Conservation (phyloP, 345 rosid genomes). For the Moricandia moricandioides region DNA sequence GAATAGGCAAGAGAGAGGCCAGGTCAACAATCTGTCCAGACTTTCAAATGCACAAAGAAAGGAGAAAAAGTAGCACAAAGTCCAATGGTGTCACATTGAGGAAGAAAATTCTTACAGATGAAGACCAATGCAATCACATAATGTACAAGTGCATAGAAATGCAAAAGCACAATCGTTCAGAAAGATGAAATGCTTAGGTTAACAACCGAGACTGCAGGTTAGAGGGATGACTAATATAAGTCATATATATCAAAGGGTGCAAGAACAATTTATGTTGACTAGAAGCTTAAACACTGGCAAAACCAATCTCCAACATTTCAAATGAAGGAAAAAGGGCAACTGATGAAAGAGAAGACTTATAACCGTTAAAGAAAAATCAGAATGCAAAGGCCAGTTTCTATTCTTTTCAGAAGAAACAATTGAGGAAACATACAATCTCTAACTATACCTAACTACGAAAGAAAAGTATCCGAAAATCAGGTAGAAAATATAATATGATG, state of each 20-base stretch:
- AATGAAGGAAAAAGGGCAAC: background rate
- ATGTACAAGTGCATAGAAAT: background rate
- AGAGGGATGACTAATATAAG: background rate
- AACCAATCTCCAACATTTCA: conserved; percentile 1
- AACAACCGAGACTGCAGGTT: background rate
- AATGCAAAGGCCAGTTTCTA: background rate
- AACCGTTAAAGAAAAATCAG: background rate
- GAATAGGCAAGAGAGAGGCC: background rate
- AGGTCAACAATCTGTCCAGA: background rate
- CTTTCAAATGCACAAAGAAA: background rate
- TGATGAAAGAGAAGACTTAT: conserved; percentile 3
- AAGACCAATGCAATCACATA: background rate
- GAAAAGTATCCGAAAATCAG: conserved; percentile 1
- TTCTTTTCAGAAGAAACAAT: background rate
- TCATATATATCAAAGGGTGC: background rate
- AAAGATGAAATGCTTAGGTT: background rate
- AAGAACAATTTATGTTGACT: background rate
- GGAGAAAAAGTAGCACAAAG: background rate
- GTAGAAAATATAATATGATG: conserved; percentile 1
- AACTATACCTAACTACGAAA: background rate
- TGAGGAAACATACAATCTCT: background rate
- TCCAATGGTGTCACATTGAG: background rate
- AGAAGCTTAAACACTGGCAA: background rate
- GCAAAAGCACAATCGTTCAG: background rate
- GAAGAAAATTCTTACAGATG: background rate